phyloP scores from a whole-genome alignment of 2,329 filamentous ascomycete genomes.

The Pestalotiopsis fici region DNA sequence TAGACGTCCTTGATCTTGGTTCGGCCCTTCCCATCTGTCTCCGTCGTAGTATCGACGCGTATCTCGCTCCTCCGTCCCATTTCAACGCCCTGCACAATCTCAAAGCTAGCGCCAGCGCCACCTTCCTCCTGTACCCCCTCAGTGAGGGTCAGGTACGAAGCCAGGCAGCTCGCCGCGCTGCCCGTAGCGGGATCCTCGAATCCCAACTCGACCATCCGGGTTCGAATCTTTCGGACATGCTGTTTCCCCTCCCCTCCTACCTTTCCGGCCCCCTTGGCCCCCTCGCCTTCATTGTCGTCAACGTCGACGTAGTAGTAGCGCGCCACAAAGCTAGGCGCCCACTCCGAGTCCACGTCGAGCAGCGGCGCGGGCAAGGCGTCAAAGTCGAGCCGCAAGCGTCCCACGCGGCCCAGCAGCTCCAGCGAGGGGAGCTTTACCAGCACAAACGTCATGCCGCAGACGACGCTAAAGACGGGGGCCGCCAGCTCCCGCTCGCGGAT shows the following conservation, averaged over 20 bases:
- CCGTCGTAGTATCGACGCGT: conserved; percentile 41
- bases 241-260: too few species aligned
- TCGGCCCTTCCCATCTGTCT: conserved; percentile 5
- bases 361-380: conserved; percentile 28
- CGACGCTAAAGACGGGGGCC: conserved; percentile 61
- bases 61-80: conserved; percentile 63
- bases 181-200: conserved; percentile 64
- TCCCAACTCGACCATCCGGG: conserved; percentile 58
- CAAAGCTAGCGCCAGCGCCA: conserved; percentile 35
- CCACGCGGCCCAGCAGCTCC: conserved; percentile 52
- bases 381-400: conserved; percentile 34
- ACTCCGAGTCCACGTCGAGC: conserved; percentile 58
- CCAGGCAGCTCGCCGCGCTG: conserved; percentile 60
- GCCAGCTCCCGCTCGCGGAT: conserved; percentile 27
- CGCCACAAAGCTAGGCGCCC: conserved; percentile 53
- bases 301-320: conserved; percentile 60
- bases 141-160: conserved; percentile 52
- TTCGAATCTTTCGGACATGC: conserved; percentile 45
- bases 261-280: conserved; percentile 23
- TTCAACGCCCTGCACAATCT: conserved; percentile 67
- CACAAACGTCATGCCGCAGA: conserved; percentile 75
- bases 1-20: conserved; percentile 23
- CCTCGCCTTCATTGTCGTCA: conserved; percentile 13
- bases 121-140: conserved; percentile 23
- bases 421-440: conserved; percentile 63